Conservation (phyloP, 1,284 basidiomycete genomes). For the Caloboletus firmus region DNA sequence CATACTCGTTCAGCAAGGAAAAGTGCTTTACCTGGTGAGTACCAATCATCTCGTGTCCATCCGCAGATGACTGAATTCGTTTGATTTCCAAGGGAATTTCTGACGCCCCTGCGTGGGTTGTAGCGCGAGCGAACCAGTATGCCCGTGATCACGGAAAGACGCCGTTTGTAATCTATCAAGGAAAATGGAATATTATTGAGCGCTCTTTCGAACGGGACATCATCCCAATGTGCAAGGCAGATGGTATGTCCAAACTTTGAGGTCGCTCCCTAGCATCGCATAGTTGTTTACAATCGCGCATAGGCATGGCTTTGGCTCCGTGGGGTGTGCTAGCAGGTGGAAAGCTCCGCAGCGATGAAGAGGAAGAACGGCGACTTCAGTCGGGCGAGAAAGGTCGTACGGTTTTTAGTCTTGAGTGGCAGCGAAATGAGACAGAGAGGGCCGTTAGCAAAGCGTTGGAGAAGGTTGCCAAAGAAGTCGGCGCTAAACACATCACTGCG, state of each 20-base stretch:
- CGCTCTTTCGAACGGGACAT: not conserved
- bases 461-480: conserved; percentile 12
- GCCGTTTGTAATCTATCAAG: not conserved
- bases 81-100: too few species aligned
- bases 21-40: not conserved
- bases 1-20: not conserved
- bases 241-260: not conserved
- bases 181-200: not conserved
- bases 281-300: not conserved
- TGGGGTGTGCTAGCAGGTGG: not conserved
- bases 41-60: not conserved
- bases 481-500: conserved; percentile 24
- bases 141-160: not conserved
- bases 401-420: conserved; percentile 16
- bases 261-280: not conserved
- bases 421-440: conserved; percentile 30
- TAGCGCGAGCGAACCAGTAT: too few species aligned
- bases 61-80: too few species aligned
- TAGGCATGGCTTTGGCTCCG: not conserved
- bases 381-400: not conserved
- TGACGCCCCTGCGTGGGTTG: too few species aligned
- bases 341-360: not conserved
- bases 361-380: not conserved
- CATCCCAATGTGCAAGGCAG: not conserved
- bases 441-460: conserved; percentile 12